Evolutionary conservation across 176 grass and related monocot species (phyloP).

Genomic region (Microstegium vimineum): DNA sequence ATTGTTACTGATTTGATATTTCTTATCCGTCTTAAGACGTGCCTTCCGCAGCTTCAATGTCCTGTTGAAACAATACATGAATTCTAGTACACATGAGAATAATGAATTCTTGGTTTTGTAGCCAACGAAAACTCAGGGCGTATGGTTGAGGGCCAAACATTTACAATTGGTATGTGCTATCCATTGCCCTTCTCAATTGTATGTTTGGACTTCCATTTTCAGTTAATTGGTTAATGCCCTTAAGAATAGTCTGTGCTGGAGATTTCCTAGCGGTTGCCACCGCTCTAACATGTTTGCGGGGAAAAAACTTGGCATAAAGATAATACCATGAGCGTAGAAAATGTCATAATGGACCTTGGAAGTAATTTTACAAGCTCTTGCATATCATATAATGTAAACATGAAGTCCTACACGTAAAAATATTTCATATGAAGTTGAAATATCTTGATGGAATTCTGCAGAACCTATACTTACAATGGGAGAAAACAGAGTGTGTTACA

Average conservation of each 20-base stretch:
- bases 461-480: conserved; percentile 80
- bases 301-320: neutral
- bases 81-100: neutral
- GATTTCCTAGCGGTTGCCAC: conserved; percentile 3
- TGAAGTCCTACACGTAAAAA: neutral
- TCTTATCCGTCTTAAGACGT: neutral
- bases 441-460: conserved; percentile 29
- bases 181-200: neutral
- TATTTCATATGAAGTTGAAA: conserved; percentile 4
- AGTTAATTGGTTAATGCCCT: neutral
- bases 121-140: conserved; percentile 80
- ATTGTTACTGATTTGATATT: neutral
- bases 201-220: conserved; percentile 1
- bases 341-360: neutral
- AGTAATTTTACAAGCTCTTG: neutral
- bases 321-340: neutral
- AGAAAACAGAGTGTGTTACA: conserved; percentile 62
- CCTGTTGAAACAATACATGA: conserved; percentile 17
- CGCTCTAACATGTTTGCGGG: neutral
- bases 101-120: conserved; percentile 36
- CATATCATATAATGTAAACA: neutral
- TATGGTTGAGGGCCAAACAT: conserved; percentile 90
- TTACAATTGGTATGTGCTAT: conserved; percentile 75
- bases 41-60: neutral
- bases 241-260: conserved; percentile 2